Evolutionary conservation across 192 early-diverging fungal species (phyloP), one percentile per base, ranked within the genome.

Genomic region (Backusella circina): DNA sequence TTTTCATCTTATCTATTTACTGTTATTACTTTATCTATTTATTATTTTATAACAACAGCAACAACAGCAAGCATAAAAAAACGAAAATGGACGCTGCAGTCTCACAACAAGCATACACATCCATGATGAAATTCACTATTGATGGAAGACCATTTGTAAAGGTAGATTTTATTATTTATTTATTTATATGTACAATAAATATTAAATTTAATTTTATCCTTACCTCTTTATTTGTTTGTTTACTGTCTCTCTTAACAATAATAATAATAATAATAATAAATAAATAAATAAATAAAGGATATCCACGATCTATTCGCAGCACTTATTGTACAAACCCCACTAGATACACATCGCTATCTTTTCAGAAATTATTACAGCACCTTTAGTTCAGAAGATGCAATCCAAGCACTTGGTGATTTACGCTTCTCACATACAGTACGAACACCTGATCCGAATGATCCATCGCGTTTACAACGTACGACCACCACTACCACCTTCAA

Each of bases 261-360:
- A 36, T 36, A 75, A 12, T 18, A 54, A 26, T 71, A 32, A 28
- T 12, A 51, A 16, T 30, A 41, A 54, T 38, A 31, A 21, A 26
- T 12, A 50, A 69, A 39, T 13, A 13, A 44, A 28, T 68, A 16
- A 36, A 66, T 26, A 67, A 74, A 90, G 88, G 87, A 83, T 74
- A 86, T 88, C 18, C 84, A 87, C 74, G 88, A 90, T 75, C 71
- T 90, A 41, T 90, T 87, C 70, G 79, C 87, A 13, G 86, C 87
- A 2, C 72, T 90, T 32, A 83, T 88, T 78, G 79, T 87, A 21
- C 84, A 84, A 61, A 57, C 85, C 15, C 87, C 83, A 3, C 78
- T 90, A 37, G 80, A 83, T 32, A 81, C 79, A 16, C 86, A 84
- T 69, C 78, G 86, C 50, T 80, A 83, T 37, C 31, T 88, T 57